Percentiles rank a stretch among this genome's conserved stretches.
phyloP scores from a whole-genome alignment of 192 early-diverging fungal species.

The Physocladia obscura region DNA sequence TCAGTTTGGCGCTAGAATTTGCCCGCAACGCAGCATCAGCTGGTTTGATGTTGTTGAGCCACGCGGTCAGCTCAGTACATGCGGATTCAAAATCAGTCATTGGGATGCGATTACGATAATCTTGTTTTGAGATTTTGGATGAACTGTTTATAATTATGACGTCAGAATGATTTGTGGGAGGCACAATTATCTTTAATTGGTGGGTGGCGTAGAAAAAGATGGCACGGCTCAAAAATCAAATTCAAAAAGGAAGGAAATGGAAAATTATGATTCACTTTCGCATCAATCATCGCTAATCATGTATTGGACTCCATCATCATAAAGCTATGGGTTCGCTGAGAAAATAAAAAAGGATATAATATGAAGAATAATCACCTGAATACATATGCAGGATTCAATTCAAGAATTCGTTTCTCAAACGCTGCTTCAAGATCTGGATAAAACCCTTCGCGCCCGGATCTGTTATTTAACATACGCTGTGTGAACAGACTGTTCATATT shows the following conservation, averaged over 20 bases:
- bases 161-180: background rate
- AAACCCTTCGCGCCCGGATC: constrained; percentile 34
- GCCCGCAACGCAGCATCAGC: background rate
- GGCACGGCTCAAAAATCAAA: background rate
- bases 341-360: background rate
- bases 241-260: constrained; percentile 4
- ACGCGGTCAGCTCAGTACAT: background rate
- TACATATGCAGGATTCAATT: constrained; percentile 6
- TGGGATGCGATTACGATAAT: background rate
- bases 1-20: background rate
- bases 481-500: background rate
- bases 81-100: background rate
- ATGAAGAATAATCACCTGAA: background rate
- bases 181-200: background rate
- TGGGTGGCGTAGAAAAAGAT: background rate
- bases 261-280: background rate
- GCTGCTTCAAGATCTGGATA: constrained; percentile 37
- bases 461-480: background rate
- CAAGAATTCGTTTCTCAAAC: constrained; percentile 22
- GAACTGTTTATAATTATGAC: background rate
- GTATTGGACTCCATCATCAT: background rate
- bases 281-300: too few species aligned
- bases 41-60: background rate
- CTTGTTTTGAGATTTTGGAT: constrained; percentile 3
- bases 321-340: background rate